These are phyloP conservation scores for Pythium aquatile DNA, from an alignment of 352 stramenopile species.

Conservation along the genomic window DNA sequence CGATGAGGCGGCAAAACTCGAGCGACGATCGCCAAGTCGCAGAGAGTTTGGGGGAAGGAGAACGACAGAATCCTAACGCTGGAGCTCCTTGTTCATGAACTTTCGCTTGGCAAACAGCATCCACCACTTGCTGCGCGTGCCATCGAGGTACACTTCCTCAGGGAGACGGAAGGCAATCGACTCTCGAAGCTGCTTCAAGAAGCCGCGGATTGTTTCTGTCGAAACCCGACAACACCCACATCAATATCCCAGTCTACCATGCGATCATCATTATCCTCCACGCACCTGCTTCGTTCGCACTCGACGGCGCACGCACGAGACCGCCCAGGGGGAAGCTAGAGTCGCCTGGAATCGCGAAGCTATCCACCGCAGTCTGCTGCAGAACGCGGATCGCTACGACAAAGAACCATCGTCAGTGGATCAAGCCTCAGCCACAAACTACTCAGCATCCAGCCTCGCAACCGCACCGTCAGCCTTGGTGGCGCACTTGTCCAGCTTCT, in stretches of 20 bases:
- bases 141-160: slow-evolving; percentile 85
- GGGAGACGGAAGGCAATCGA: slow-evolving; percentile 77
- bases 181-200: slow-evolving; percentile 91
- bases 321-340: slow-evolving; percentile 80
- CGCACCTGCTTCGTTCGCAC: slow-evolving; percentile 73
- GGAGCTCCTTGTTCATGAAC: slow-evolving; percentile 94
- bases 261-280: background rate
- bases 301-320: slow-evolving; percentile 69
- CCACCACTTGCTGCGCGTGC: slow-evolving; percentile 93
- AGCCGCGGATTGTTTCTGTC: slow-evolving; percentile 80
- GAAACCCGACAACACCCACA: slow-evolving; percentile 1
- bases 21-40: background rate
- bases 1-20: slow-evolving; percentile 1
- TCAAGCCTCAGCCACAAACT: no score
- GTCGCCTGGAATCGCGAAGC: slow-evolving; percentile 87
- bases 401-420: slow-evolving; percentile 1
- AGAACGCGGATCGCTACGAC: slow-evolving; percentile 63
- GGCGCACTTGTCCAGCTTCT: slow-evolving; percentile 85
- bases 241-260: background rate
- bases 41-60: background rate
- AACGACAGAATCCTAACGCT: slow-evolving; percentile 41
- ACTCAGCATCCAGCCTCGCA: background rate
- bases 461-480: slow-evolving; percentile 69
- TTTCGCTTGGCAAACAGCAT: slow-evolving; percentile 93
- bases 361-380: slow-evolving; percentile 78